Evolutionary conservation across 306 rosid genomes (phyloP).

Genomic region (Sphenostylis stenocarpa): DNA sequence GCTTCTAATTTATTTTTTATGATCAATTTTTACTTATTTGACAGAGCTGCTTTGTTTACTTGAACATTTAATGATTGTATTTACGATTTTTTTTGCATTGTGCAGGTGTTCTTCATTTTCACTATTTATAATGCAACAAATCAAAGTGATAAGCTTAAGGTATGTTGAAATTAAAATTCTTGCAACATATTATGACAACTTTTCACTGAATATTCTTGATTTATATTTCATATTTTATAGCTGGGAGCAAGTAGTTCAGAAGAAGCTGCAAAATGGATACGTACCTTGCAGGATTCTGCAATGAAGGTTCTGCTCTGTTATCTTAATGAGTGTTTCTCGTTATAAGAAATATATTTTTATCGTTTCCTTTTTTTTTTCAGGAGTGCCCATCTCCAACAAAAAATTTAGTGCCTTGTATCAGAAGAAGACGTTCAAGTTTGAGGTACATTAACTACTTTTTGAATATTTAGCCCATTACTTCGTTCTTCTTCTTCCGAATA

Average conservation of each 20-base stretch:
- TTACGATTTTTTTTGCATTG: slow-evolving; percentile 31
- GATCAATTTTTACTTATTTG: background rate
- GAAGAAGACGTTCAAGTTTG: slow-evolving; percentile 50
- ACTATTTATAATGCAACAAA: slow-evolving; percentile 67
- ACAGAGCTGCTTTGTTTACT: slow-evolving; percentile 8
- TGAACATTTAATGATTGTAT: background rate
- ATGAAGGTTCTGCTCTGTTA: slow-evolving; percentile 54
- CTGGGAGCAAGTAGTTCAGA: slow-evolving; percentile 89
- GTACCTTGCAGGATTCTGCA: slow-evolving; percentile 67
- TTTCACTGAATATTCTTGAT: slow-evolving; percentile 14
- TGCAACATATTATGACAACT: slow-evolving; percentile 14
- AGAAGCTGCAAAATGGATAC: slow-evolving; percentile 92
- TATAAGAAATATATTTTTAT: slow-evolving; percentile 27
- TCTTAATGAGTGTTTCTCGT: slow-evolving; percentile 27
- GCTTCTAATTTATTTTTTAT: background rate
- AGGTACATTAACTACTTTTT: slow-evolving; percentile 44
- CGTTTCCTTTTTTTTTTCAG: slow-evolving; percentile 41
- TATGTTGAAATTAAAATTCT: slow-evolving; percentile 34
- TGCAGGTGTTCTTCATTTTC: slow-evolving; percentile 70
- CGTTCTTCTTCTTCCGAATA: background rate
- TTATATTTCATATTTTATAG: slow-evolving; percentile 44
- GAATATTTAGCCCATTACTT: background rate
- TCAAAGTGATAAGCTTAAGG: slow-evolving; percentile 81
- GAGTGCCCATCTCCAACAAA: slow-evolving; percentile 51
- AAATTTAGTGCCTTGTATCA: slow-evolving; percentile 41